Conservation (phyloP, 805 yeast species). For the Ogataea dorogensis region DNA sequence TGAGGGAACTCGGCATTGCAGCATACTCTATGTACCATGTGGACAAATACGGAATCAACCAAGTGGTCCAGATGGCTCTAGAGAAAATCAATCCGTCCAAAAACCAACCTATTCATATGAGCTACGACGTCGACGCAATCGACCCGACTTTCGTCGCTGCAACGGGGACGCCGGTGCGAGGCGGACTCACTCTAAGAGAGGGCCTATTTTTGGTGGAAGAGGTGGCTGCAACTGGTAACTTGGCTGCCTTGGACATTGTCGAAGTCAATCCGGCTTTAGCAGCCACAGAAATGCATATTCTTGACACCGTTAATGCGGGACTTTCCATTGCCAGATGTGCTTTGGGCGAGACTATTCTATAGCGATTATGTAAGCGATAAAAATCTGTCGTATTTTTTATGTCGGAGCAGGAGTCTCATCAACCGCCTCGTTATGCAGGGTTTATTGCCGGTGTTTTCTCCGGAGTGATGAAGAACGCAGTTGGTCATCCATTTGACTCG, state of each 20-base stretch:
- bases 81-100: slow-evolving; percentile 71
- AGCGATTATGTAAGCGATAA: slow-evolving; percentile 15
- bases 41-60: slow-evolving; percentile 89
- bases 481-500: slow-evolving; percentile 93
- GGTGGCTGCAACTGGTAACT: slow-evolving; percentile 83
- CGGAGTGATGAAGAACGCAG: slow-evolving; percentile 83
- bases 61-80: slow-evolving; percentile 89
- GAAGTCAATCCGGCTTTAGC: slow-evolving; percentile 92
- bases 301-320: slow-evolving; percentile 87
- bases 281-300: slow-evolving; percentile 65
- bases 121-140: slow-evolving; percentile 95
- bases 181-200: slow-evolving; percentile 92
- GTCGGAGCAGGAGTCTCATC: slow-evolving; percentile 17
- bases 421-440: slow-evolving; percentile 57
- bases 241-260: slow-evolving; percentile 86
- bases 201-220: slow-evolving; percentile 92
- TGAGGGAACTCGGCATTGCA: slow-evolving; percentile 67
- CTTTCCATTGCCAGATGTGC: slow-evolving; percentile 92
- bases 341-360: slow-evolving; percentile 82
- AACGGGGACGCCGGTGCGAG: slow-evolving; percentile 97
- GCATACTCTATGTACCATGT: slow-evolving; percentile 96
- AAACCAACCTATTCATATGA: slow-evolving; percentile 74
- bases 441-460: slow-evolving; percentile 87
- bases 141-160: slow-evolving; percentile 95
- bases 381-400: slow-evolving; percentile 4